phyloP scores from a whole-genome alignment of 257 asterid species.

The Penstemon newberryi region DNA sequence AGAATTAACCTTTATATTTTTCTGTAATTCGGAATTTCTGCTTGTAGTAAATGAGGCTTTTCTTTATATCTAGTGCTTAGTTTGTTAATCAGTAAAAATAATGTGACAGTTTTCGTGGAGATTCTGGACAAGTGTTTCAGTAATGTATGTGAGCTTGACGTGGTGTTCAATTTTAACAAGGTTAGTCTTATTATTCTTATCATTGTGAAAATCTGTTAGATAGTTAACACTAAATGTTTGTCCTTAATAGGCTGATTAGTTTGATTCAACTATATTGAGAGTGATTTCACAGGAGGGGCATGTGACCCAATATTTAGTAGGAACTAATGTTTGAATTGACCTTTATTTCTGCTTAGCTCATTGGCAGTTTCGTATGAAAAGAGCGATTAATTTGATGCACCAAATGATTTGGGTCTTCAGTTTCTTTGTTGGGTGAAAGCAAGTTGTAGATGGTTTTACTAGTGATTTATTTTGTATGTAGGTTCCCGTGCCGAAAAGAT shows the following conservation, averaged over 20 bases:
- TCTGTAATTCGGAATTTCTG: neutral
- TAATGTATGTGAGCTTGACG: slow-evolving; percentile 91
- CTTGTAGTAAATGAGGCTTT: neutral
- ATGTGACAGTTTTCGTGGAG: slow-evolving; percentile 85
- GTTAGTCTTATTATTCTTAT: slow-evolving; percentile 44
- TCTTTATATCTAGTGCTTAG: neutral
- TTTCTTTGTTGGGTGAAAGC: slow-evolving; percentile 2
- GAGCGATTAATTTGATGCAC: neutral
- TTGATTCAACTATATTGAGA: neutral
- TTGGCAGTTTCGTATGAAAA: neutral
- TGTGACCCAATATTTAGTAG: neutral
- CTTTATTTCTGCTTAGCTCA: slow-evolving; percentile 11
- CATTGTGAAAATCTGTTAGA: neutral
- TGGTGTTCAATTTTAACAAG: slow-evolving; percentile 90
- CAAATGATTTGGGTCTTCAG: slow-evolving; percentile 2
- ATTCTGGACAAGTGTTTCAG: slow-evolving; percentile 88
- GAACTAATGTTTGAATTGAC: neutral
- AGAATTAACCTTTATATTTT: neutral
- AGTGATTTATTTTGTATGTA: neutral
- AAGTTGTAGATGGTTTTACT: neutral
- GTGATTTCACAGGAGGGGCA: neutral
- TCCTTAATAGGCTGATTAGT: neutral
- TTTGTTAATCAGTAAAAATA: slow-evolving; percentile 13
- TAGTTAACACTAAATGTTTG: neutral
- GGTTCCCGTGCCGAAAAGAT: neutral